Evolutionary conservation across 106 monocot species (phyloP), one percentile per base, ranked within the genome.

Genomic region (Dendrobium officinale): DNA sequence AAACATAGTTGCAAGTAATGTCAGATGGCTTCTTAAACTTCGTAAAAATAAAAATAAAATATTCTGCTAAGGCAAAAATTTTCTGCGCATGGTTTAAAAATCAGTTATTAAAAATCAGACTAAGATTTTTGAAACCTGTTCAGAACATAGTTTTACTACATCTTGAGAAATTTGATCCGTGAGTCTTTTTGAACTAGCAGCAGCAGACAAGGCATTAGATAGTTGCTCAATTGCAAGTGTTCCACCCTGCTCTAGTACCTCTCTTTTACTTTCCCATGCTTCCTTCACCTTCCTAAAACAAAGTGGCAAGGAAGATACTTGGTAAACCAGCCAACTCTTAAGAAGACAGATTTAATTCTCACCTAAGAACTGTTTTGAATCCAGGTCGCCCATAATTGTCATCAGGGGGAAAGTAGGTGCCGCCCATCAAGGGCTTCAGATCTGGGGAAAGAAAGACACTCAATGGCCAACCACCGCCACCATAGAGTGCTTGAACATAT

Each of bases 401-500:
- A 83, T 97, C 94, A 78, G 97, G 97, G 2, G 97, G 94, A 43
- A 97, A 97, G 80, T 97, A 97, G 78, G 97, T 97, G 77, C 97
- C 97, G 59, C 97, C 97, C 97, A 97, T 89, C 51, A 97, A 84
- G 58, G 97, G 97, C 82, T 97, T 97, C 49, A 97, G 85, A 81
- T 79, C 89, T 58, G 94, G 97, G 77, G 94, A 97, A 70, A 97
- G 89, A 79, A 97, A 97, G 16, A 88, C 94, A 83, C 94, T 97
- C 75, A 97, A 80, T 55, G 97, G 97, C 97, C 97, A 97, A 75
- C 97, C 97, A 47, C 97, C 97, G 75, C 92, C 86, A 75, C 94
- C 92, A 94, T 92, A 92, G 40, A 97, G 61, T 77, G 97, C 97
- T 45, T 90, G 90, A 37, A 97, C 86, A 84, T 94, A 97, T 37